Evolutionary conservation across 2,329 filamentous ascomycete genomes (phyloP), one percentile per base, ranked within the genome.

Genomic region (Cladosporium oxysporum): DNA sequence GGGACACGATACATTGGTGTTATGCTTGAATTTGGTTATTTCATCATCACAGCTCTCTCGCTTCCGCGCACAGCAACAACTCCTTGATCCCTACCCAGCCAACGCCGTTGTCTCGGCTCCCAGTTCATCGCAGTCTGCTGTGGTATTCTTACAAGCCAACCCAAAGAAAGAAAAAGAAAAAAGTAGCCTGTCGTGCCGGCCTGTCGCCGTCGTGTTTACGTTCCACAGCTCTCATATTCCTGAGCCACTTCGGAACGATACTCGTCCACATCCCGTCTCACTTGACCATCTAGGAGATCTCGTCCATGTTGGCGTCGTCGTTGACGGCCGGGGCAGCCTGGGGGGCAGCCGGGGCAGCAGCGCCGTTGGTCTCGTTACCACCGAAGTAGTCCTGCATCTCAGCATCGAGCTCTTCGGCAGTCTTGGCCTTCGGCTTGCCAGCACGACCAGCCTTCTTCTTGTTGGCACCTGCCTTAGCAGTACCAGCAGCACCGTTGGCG

Each of bases 351-450:
- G 80, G 82, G 67, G 80, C 83, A 65, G 82, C 81, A 67, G 77
- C 79, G 14, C 77, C 79, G 62, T 80, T 77, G 41, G 73, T 73
- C 29, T 72, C 70, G 58, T 76, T 81, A 33, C 78, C 77, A 62
- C 84, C 88, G 77, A 96, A 98, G 83, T 99, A 99, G 79, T 98
- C 95, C 23, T 88, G 89, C 95, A 99, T 99, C 79, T 99, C 95
- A 5, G 92, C 93, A 78, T 99, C 95, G 29, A 99, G 88, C 82
- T 99, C 93, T 77, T 97, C 94, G 1, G 90, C 88, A 0, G 93
- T 96, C 91, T 98, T 98, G 83, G 84, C 81, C 80, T 88, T 96
- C 84, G 75, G 88, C 81, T 71, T 90, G 84, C 73, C 90, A 70
- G 85, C 83, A 74, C 83, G 90, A 71, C 88, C 88, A 50, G 80